Evolutionary conservation across 371 early-diverging fungal genomes (phyloP).

Genomic region (Gilbertella persicaria): DNA sequence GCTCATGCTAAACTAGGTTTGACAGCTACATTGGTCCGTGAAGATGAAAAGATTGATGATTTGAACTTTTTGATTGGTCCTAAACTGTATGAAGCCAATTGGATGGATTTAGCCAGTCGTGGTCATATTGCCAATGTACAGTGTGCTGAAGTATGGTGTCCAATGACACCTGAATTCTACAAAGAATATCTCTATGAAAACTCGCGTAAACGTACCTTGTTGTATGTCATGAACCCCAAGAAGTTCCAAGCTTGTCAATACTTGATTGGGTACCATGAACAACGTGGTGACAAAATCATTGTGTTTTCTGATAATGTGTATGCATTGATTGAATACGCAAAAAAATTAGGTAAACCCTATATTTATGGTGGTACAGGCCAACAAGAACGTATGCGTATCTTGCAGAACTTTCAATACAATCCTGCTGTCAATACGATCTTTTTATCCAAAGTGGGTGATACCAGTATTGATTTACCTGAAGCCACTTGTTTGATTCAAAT

Average conservation of each 20-base stretch:
- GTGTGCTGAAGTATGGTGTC: conserved; percentile 99
- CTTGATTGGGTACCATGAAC: conserved; percentile 95
- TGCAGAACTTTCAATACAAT: conserved; percentile 96
- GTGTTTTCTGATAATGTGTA: conserved; percentile 99
- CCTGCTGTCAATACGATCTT: conserved; percentile 96
- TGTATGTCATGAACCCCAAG: conserved; percentile 98
- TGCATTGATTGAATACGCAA: conserved; percentile 96
- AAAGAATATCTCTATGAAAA: conserved; percentile 86
- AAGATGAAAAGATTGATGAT: conserved; percentile 99
- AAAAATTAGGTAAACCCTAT: conserved; percentile 88
- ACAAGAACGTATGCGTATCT: conserved; percentile 94
- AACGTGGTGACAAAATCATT: conserved; percentile 98
- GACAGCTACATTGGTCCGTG: conserved; percentile 96
- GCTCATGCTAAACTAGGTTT: conserved; percentile 99
- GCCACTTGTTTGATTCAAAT: conserved; percentile 99
- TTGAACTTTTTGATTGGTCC: conserved; percentile 99
- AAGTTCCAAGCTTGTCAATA: conserved; percentile 99
- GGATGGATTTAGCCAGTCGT: conserved; percentile 97
- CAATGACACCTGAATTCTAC: conserved; percentile 99
- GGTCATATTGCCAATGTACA: conserved; percentile 99
- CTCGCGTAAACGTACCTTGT: conserved; percentile 79
- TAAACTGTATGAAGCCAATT: conserved; percentile 99
- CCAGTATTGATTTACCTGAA: conserved; percentile 99
- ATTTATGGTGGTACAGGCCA: conserved; percentile 98
- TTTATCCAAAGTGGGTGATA: conserved; percentile 99